Percentiles rank a stretch among this genome's conserved stretches.
These are phyloP conservation scores for Falciphora oryzae DNA, from an alignment of 2,329 filamentous ascomycete species.

Conservation along the genomic window DNA sequence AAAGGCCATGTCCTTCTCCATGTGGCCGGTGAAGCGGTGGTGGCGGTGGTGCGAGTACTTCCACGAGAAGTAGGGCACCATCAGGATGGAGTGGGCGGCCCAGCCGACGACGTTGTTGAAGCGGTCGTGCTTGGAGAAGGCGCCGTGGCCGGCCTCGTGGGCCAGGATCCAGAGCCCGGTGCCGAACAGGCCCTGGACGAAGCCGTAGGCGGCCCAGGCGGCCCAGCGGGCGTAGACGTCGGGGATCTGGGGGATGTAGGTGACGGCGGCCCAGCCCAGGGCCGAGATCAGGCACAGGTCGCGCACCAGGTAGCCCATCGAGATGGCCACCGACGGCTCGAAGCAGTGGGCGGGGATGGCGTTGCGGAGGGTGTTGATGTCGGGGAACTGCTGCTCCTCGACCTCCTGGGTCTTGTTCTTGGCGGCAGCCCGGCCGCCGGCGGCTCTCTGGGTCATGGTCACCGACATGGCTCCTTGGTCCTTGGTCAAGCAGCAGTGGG, in stretches of 20 bases:
- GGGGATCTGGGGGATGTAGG: constrained; percentile 46
- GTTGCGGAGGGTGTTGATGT: constrained; percentile 41
- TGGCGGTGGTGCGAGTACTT: constrained; percentile 65
- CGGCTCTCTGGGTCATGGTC: constrained; percentile 1
- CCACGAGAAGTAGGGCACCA: constrained; percentile 70
- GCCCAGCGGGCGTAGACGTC: constrained; percentile 35
- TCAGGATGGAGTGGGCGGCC: constrained; percentile 49
- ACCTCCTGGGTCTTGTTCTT: not conserved
- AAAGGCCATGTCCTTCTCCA: constrained; percentile 62
- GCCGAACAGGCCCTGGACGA: constrained; percentile 58
- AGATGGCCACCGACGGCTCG: constrained; percentile 44
- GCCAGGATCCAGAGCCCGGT: constrained; percentile 67
- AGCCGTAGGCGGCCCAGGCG: constrained; percentile 55
- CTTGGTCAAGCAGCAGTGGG: not conserved
- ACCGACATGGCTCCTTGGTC: not conserved
- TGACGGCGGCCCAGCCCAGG: constrained; percentile 45
- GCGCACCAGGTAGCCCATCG: constrained; percentile 50
- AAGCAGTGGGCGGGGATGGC: constrained; percentile 59
- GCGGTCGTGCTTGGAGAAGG: constrained; percentile 51
- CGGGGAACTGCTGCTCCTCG: constrained; percentile 29
- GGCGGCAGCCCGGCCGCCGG: not conserved
- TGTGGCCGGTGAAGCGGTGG: constrained; percentile 62
- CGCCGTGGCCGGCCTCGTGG: constrained; percentile 66
- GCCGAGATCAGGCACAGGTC: constrained; percentile 44
- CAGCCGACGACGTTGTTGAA: constrained; percentile 74